Evolutionary conservation across 192 early-diverging fungal species (phyloP).

Genomic region (Mortierella hygrophila): DNA sequence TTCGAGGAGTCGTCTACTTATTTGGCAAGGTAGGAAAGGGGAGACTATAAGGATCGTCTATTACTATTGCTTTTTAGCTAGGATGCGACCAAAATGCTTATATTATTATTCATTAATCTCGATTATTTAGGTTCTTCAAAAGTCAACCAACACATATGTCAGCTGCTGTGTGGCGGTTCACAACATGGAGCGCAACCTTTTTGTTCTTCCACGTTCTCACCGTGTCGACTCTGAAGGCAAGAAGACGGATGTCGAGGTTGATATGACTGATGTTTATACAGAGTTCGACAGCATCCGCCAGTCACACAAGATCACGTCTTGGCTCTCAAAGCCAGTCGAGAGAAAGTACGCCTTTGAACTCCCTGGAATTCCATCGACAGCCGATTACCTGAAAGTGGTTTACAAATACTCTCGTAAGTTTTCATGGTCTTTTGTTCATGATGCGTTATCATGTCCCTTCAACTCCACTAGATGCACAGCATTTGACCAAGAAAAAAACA

Average conservation of each 20-base stretch:
- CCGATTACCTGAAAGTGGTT: conserved; percentile 89
- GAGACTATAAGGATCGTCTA: too few relatives aligned
- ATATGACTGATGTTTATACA: conserved; percentile 75
- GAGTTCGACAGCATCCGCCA: conserved; percentile 79
- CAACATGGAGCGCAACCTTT: conserved; percentile 88
- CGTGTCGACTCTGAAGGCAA: conserved; percentile 66
- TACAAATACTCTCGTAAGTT: conserved; percentile 78
- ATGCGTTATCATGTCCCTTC: neutral
- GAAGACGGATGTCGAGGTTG: conserved; percentile 68
- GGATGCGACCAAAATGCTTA: neutral
- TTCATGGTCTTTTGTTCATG: neutral
- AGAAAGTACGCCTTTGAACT: conserved; percentile 96
- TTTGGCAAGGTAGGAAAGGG: conserved; percentile 84
- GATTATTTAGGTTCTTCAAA: conserved; percentile 64
- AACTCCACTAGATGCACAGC: neutral
- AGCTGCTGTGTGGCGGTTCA: conserved; percentile 89
- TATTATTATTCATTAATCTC: neutral
- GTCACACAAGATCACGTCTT: conserved; percentile 67
- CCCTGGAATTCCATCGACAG: conserved; percentile 79
- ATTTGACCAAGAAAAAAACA: neutral
- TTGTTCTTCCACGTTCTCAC: conserved; percentile 84
- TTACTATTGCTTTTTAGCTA: neutral
- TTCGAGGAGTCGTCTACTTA: conserved; percentile 84
- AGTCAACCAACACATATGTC: conserved; percentile 65
- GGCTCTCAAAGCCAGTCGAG: conserved; percentile 71